Conservation (phyloP, 2,329 filamentous ascomycete species). For the Endoconidiophora laricicola region DNA sequence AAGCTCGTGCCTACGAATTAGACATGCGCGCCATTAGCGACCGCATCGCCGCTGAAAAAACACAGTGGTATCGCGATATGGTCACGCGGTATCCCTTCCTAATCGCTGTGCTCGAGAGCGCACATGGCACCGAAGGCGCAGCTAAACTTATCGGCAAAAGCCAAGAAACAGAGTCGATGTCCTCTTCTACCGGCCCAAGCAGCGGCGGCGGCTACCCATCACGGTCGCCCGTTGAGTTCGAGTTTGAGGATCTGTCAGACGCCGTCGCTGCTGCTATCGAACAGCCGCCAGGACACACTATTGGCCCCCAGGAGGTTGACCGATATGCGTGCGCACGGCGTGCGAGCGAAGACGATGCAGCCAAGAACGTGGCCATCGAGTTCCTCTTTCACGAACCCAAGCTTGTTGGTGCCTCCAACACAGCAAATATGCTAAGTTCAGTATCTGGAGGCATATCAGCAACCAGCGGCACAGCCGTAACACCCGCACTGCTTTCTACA, state of each 20-base stretch:
- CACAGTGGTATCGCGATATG: slow-evolving; percentile 34
- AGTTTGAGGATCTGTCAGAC: slow-evolving; percentile 11
- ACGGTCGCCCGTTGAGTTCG: slow-evolving; percentile 7
- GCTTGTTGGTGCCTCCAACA: background rate
- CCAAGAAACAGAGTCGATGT: no score
- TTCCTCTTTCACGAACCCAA: slow-evolving; percentile 12
- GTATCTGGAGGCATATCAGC: background rate
- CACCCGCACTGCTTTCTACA: background rate
- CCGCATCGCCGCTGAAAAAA: slow-evolving; percentile 34
- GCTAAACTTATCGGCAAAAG: slow-evolving; percentile 14
- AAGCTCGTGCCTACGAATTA: slow-evolving; percentile 28
- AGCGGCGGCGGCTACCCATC: background rate
- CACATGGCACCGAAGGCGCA: slow-evolving; percentile 20
- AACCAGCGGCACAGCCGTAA: background rate
- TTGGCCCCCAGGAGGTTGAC: slow-evolving; percentile 11
- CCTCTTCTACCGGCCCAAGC: no score
- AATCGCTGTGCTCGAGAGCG: slow-evolving; percentile 19
- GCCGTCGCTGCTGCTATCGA: slow-evolving; percentile 18
- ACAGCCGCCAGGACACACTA: slow-evolving; percentile 14
- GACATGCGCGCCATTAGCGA: slow-evolving; percentile 31
- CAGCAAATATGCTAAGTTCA: background rate
- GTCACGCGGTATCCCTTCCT: slow-evolving; percentile 25
- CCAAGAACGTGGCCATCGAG: slow-evolving; percentile 9
- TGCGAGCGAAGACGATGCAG: slow-evolving; percentile 5
- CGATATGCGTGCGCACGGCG: slow-evolving; percentile 2